Base-by-base conservation (phyloP, 805 yeast species). In the Ogataea glucozyma region DNA sequence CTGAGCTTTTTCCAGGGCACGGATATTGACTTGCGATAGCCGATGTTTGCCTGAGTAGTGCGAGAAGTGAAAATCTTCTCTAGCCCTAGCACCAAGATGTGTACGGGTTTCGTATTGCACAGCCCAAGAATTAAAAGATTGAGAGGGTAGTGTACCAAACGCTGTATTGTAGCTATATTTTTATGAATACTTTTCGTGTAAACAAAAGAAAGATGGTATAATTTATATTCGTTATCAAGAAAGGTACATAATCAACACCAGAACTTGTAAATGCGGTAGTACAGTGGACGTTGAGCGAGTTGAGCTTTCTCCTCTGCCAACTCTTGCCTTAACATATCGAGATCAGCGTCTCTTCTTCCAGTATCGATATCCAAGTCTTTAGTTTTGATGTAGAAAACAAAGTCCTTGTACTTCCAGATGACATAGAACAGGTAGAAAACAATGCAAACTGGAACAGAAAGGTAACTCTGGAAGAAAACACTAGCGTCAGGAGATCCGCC, bases 381-480 rank as follows among this genome's bases (percentile, higher is more conserved):
- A 26, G 77, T 66, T 35, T 69, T 65, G 41, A 75, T 57, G 51
- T 71, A 73, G n/a, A 69, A 59, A 22, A 58, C 61, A 71, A 73
- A 76, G 47, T 73, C 73, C 41, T 44, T 48, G 44, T 61, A 69
- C 37, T 64, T 66, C 67, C 71, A 75, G 16, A 60, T 31, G 16
- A 48, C 40, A 51, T 58, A 56, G 33, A 49, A 44, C 11, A 53
- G 8, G 43, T 58, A 84, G 61, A 75, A 75, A 3, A 61, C 75
- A 37, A 85, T 33, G 30, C 82, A 70, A 41, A 85, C 72, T 19
- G 86, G 86, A 44, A 72, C 70, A 10, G 88, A 76, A 50, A 86
- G 69, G 61, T 80, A 84, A 20, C 75, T 67, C 54, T 73, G 66
- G 70, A 86, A 86, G 71, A 86, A 86, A 19, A 58, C 65, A 22